Evolutionary conservation across 768 basidiomycete genomes (phyloP).

Genomic region (Leccinum truebloodii): DNA sequence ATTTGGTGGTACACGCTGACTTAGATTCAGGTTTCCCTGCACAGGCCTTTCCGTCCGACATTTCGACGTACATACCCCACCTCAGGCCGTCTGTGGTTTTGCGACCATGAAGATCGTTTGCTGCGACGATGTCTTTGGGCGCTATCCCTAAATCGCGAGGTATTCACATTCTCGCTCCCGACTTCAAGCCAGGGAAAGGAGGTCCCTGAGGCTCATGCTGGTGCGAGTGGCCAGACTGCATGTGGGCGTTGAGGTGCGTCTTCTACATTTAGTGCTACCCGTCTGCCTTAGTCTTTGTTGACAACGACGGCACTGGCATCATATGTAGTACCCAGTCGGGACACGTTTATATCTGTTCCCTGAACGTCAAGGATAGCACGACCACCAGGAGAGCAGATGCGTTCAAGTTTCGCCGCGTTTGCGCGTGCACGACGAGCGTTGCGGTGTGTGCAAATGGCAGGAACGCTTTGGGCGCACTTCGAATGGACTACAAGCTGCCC

Average conservation of each 20-base stretch:
- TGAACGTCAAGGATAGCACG: slow-evolving; percentile 39
- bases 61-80: slow-evolving; percentile 68
- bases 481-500: slow-evolving; percentile 65
- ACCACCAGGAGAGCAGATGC: slow-evolving; percentile 41
- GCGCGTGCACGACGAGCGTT: slow-evolving; percentile 81
- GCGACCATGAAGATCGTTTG: slow-evolving; percentile 78
- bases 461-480: slow-evolving; percentile 85
- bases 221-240: slow-evolving; percentile 51
- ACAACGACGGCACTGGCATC: slow-evolving; percentile 75
- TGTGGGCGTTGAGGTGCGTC: slow-evolving; percentile 78
- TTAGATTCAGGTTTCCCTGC: slow-evolving; percentile 60
- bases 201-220: slow-evolving; percentile 4
- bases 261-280: neutral
- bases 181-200: slow-evolving; percentile 33
- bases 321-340: slow-evolving; percentile 88
- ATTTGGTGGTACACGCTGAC: neutral
- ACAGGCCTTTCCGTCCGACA: slow-evolving; percentile 73
- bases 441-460: slow-evolving; percentile 83
- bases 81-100: slow-evolving; percentile 68
- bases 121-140: slow-evolving; percentile 80
- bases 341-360: slow-evolving; percentile 84
- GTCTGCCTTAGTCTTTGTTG: slow-evolving; percentile 2
- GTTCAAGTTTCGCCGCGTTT: slow-evolving; percentile 76
- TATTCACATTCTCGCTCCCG: slow-evolving; percentile 74
- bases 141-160: slow-evolving; percentile 81